Evolutionary conservation across 2,329 filamentous ascomycete species (phyloP), one percentile per base, ranked within the genome.

Genomic region (Ophiostoma sp.): DNA sequence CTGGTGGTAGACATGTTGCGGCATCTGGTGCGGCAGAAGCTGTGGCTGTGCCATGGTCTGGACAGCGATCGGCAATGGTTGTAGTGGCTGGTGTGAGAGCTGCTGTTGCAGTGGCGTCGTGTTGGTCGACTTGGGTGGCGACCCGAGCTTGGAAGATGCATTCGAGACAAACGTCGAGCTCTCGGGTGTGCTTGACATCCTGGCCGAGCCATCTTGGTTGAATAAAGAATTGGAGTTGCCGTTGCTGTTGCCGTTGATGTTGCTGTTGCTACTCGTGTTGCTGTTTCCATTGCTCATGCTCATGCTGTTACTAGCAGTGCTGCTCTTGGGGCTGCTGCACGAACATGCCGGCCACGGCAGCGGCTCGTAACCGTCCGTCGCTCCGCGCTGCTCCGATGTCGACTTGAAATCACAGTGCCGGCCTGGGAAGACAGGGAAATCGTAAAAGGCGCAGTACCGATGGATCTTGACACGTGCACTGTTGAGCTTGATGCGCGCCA

Each of bases 391-490:
- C 35, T 36, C 48, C 7, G 74, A 69, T 39, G 75, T 77, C 44
- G 77, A 76, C 69, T 78, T 78, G 17, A 85, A 78, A 70, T 85
- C 83, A 75, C 83, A 85, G 72, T 84, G 81, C 69, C 81, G 83
- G 36, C 79, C 79, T 0, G 79, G 77, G 74, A 85, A 85, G 27
- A 85, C 78, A 2, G 83, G 83, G 6, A 81, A 76, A 72, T 85
- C 83, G 64, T 79, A 81, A 75, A 85, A 85, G 10, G 83, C 83
- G 72, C 79, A 81, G 74, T 84, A 85, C 1, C 83, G 80, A 72
- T 85, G 83, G 3, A 84, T 74, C 73, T 85, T 85, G 72, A 84
- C 84, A 17, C 83, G 77, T 13, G 83, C 83, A 75, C 83, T 84
- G 74, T 84, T 84, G 23, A 84, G 72, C 73, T 85, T 85, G 70